Percentiles rank a stretch among this genome's conserved stretches.
phyloP scores from a whole-genome alignment of 2,329 filamentous ascomycete genomes.

The Verticillium klebahnii region DNA sequence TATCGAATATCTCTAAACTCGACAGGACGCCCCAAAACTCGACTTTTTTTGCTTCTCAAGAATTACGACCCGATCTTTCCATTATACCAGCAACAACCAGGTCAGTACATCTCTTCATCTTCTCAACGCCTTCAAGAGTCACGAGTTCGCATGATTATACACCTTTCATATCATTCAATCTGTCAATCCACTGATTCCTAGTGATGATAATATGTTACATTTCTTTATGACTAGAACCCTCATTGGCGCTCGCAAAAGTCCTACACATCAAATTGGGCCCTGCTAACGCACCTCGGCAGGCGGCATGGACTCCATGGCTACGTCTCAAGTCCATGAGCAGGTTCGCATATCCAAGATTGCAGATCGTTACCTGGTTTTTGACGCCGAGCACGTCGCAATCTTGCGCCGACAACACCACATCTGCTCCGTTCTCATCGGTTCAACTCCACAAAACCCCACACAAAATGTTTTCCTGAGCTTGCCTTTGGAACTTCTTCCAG shows the following conservation, averaged over 20 bases:
- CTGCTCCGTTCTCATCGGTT: slow-evolving; percentile 80
- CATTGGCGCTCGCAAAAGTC: too few relatives aligned
- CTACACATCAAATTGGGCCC: background rate
- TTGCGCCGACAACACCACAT: slow-evolving; percentile 78
- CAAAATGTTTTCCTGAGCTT: slow-evolving; percentile 92
- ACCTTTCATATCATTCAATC: slow-evolving; percentile 38
- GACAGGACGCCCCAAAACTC: too few relatives aligned
- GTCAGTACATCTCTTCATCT: slow-evolving; percentile 10
- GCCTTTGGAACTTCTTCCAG: slow-evolving; percentile 83
- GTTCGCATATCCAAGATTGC: slow-evolving; percentile 79
- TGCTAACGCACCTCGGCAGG: background rate
- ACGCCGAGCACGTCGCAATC: slow-evolving; percentile 72
- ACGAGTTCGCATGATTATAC: slow-evolving; percentile 41
- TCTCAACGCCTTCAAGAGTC: background rate
- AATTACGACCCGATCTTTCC: background rate
- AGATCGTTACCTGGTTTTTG: slow-evolving; percentile 84
- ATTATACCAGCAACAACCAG: slow-evolving; percentile 5
- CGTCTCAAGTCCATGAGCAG: slow-evolving; percentile 23
- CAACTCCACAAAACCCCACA: slow-evolving; percentile 85
- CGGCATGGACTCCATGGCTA: background rate
- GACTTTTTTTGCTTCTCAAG: too few relatives aligned
- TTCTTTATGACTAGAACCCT: slow-evolving; percentile 24
- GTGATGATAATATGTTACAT: slow-evolving; percentile 34
- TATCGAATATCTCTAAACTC: too few relatives aligned
- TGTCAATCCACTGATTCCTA: slow-evolving; percentile 56